Percentiles rank a stretch among this genome's conserved stretches.
phyloP scores from a whole-genome alignment of 2,329 filamentous ascomycete species.

The Phialemoniopsis sp. region DNA sequence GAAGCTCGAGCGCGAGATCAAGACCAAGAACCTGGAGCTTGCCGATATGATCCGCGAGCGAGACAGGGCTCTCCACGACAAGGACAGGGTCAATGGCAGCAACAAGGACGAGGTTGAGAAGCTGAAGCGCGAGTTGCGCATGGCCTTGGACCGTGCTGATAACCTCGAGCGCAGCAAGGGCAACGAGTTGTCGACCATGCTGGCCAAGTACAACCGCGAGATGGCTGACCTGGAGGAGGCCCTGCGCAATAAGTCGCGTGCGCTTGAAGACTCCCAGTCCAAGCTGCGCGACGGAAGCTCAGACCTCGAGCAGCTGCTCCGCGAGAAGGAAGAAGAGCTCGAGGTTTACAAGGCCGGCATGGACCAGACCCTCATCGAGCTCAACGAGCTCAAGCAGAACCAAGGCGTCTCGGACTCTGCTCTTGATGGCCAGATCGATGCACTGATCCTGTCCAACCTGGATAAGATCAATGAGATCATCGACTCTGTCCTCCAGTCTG shows the following conservation, averaged over 20 bases:
- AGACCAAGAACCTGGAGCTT: slow-evolving; percentile 98
- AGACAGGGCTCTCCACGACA: slow-evolving; percentile 88
- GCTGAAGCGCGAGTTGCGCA: slow-evolving; percentile 84
- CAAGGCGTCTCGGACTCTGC: slow-evolving; percentile 74
- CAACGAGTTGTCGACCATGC: slow-evolving; percentile 89
- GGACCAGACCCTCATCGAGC: slow-evolving; percentile 90
- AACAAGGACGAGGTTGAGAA: slow-evolving; percentile 95
- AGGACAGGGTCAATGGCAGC: slow-evolving; percentile 78
- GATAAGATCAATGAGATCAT: slow-evolving; percentile 97
- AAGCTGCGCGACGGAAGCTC: slow-evolving; percentile 76
- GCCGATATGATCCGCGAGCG: slow-evolving; percentile 98
- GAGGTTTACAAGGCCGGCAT: slow-evolving; percentile 98
- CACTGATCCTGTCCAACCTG: slow-evolving; percentile 78
- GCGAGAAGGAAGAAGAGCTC: slow-evolving; percentile 95
- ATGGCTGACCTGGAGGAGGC: slow-evolving; percentile 96
- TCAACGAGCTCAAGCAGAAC: slow-evolving; percentile 80
- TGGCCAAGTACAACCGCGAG: slow-evolving; percentile 94
- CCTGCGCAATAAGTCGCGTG: slow-evolving; percentile 79
- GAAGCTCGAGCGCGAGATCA: slow-evolving; percentile 94
- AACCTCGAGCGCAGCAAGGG: slow-evolving; percentile 91
- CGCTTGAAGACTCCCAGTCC: slow-evolving; percentile 77
- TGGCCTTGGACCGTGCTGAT: slow-evolving; percentile 88
- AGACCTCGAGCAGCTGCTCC: slow-evolving; percentile 79
- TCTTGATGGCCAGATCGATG: slow-evolving; percentile 87
- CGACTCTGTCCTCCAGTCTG: slow-evolving; percentile 90